A percentile compares a stretch with the other conserved stretches of the same genome.
phyloP scores from a whole-genome alignment of 2,329 filamentous ascomycete genomes.

The Colletotrichum sp. region DNA sequence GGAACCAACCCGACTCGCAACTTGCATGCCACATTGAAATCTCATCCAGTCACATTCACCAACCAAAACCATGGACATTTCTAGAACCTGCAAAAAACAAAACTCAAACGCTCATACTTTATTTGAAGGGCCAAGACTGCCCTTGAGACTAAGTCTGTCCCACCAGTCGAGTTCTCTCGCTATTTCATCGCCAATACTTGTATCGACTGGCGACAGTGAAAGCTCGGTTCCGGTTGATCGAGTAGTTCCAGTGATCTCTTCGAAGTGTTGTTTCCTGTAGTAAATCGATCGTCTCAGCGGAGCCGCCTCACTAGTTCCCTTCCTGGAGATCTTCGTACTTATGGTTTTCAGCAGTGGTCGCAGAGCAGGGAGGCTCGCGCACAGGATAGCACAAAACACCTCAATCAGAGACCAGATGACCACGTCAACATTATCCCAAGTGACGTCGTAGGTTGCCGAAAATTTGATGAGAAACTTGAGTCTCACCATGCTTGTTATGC shows the following conservation, averaged over 20 bases:
- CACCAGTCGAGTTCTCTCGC: neutral
- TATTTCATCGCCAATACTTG: neutral
- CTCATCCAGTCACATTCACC: neutral
- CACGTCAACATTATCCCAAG: conserved; percentile 31
- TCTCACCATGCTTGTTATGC: conserved; percentile 20
- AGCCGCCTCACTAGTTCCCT: neutral
- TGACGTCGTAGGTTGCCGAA: neutral
- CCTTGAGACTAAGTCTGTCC: neutral
- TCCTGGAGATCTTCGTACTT: conserved; percentile 20
- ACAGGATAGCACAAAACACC: conserved; percentile 40
- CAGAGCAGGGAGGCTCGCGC: conserved; percentile 44
- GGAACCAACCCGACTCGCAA: neutral
- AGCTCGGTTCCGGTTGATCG: conserved; percentile 15
- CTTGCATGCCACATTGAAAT: neutral
- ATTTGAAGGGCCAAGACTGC: neutral
- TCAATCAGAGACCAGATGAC: conserved; percentile 37
- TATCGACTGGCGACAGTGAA: neutral
- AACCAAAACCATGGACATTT: neutral
- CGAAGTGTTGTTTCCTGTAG: neutral
- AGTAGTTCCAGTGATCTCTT: neutral
- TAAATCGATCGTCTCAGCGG: neutral
- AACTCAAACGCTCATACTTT: neutral
- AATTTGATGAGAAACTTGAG: conserved; percentile 18
- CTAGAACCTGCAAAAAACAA: neutral
- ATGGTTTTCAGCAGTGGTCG: conserved; percentile 33